Evolutionary conservation across 2,329 filamentous ascomycete genomes (phyloP).

Genomic region (Hymenoscyphus repandus): DNA sequence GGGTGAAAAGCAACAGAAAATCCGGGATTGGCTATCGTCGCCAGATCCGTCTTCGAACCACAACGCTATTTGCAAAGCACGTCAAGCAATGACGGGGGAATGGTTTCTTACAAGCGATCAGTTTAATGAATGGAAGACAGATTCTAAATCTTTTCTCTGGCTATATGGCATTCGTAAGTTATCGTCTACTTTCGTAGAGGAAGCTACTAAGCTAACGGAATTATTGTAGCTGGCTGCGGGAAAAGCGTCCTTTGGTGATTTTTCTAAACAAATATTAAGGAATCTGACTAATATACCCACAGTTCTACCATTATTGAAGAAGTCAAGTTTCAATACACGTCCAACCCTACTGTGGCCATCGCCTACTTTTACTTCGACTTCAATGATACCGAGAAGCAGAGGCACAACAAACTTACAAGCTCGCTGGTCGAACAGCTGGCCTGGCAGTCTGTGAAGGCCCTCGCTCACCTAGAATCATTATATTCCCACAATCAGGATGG

Average conservation of each 20-base stretch:
- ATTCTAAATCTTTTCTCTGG: conserved; percentile 31
- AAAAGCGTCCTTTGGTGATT: conserved; percentile 6
- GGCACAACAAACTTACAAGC: conserved; percentile 29
- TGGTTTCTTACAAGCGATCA: conserved; percentile 32
- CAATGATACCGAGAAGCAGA: conserved; percentile 32
- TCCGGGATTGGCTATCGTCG: too few relatives aligned
- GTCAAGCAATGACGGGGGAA: conserved; percentile 16
- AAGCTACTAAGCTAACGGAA: too few relatives aligned
- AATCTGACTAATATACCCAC: too few relatives aligned
- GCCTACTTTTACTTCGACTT: conserved; percentile 38
- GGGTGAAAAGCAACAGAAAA: too few relatives aligned
- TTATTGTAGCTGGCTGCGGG: conserved; percentile 5
- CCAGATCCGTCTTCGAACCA: too few relatives aligned
- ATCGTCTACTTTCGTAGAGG: too few relatives aligned
- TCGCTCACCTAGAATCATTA: conserved; percentile 1
- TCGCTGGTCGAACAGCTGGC: conserved; percentile 31
- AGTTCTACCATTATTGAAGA: conserved; percentile 29
- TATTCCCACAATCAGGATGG: conserved; percentile 7
- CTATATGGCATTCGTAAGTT: conserved; percentile 32
- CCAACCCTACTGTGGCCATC: conserved; percentile 18
- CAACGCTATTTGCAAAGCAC: too few relatives aligned
- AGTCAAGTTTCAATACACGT: neutral
- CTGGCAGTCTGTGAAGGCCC: conserved; percentile 17
- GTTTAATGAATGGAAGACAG: conserved; percentile 31
- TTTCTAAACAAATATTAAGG: too few relatives aligned